Conservation (phyloP, 148 eudicot genomes). For the Rhododendron henanense region DNA sequence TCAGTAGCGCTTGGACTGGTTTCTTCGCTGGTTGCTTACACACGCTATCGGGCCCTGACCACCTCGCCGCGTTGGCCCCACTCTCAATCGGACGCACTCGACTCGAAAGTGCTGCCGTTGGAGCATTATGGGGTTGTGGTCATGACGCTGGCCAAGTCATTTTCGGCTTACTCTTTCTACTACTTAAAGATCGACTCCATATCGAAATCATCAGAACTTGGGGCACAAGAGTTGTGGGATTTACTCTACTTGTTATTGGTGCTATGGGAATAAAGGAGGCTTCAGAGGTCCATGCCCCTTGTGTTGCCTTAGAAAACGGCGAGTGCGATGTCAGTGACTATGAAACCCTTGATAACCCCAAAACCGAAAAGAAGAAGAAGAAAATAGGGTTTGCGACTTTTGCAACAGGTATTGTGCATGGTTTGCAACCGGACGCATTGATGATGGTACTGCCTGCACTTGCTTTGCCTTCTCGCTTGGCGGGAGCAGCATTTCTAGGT, state of each 20-base stretch:
- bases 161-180: constrained; percentile 74
- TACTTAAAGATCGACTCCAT: constrained; percentile 88
- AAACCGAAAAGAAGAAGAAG: constrained; percentile 55
- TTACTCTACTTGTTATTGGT: constrained; percentile 86
- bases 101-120: constrained; percentile 92
- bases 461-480: constrained; percentile 84
- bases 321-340: constrained; percentile 57
- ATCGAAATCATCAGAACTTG: constrained; percentile 86
- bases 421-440: constrained; percentile 95
- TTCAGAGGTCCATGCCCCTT: constrained; percentile 63
- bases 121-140: constrained; percentile 99
- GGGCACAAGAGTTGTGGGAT: constrained; percentile 92
- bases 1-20: constrained; percentile 95
- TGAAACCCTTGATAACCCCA: constrained; percentile 41
- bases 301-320: constrained; percentile 76
- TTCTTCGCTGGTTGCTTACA: constrained; percentile 96
- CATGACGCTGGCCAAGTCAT: constrained; percentile 96
- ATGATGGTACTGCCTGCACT: constrained; percentile 96
- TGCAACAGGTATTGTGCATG: constrained; percentile 92
- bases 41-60: constrained; percentile 96
- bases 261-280: constrained; percentile 96
- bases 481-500: constrained; percentile 85
- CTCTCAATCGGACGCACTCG: constrained; percentile 85
- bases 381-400: constrained; percentile 91
- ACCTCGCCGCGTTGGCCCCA: constrained; percentile 95